Evolutionary conservation across 1,284 basidiomycete genomes (phyloP), one percentile per base, ranked within the genome.

Genomic region (Agroathelia rolfsii): DNA sequence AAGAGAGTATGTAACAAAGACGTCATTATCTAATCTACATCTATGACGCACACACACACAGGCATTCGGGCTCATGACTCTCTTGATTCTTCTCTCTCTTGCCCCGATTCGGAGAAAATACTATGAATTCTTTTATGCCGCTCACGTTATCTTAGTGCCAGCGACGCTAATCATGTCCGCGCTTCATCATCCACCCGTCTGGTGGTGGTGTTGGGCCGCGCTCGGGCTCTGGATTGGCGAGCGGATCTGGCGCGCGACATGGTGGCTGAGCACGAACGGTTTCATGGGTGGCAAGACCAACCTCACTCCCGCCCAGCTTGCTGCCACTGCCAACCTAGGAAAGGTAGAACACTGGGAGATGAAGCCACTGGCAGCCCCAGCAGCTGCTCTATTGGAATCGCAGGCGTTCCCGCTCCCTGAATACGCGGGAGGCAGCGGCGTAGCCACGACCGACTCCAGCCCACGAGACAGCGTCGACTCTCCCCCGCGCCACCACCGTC

Each of bases 51-150:
- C 16, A 11, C 17, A 11, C 25, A 12, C 27, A 24, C 40, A 80
- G 78, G 76, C 79, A 0, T 89, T 82, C 52, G 60, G 58, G n/a
- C 59, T 72, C 25, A 65, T 92, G 50, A 85, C 80, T 0, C 49
- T 76, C 6, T 59, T 90, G 34, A 71, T 79, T 40, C 46, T 76
- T 21, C 52, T 78, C 23, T 84, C 82, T 17, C 47, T 85, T 22
- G 61, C 63, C 5, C 70, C 74, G 3, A 53, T 92, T 30, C 69
- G 88, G 21, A 70, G 69, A 31, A 59, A 61, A 8, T 69, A 72
- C 44, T 92, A 88, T 55, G 86, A 89, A 51, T 49, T 62, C 14
- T 92, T 92, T 61, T 89, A 84, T 51, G 56, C 71, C 39, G 51
- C 72, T 3, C 87, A 92, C 48, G 50, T 89, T 32, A 48, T 80